Evolutionary conservation across 805 yeast species (phyloP), one percentile per base, ranked within the genome.

Genomic region (Starmerella geochares): DNA sequence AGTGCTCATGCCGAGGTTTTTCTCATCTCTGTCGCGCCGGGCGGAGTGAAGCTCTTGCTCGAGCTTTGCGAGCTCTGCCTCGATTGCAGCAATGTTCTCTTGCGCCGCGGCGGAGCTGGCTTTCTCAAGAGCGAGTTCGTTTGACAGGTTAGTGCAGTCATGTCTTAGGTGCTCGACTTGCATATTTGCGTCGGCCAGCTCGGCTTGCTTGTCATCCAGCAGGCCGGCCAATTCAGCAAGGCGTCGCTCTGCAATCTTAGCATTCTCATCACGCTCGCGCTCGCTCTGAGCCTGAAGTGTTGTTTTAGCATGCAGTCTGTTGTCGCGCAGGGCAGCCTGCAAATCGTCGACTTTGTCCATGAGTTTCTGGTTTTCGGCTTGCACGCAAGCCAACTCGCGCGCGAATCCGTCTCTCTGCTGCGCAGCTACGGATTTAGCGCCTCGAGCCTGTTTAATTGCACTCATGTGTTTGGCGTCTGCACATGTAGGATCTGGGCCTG

Each of bases 321-420:
- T 24, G 3, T 38, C 29, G 29, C 29, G 42, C 29, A 38, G 19
- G 7, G 9, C 11, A 4, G 31, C 42, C 23, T 38, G 42, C 29
- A 38, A 16, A 11, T 23, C 29, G 20, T 23, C 29, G 13, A 38
- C 10, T 7, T n/a, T 23, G 10, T 20, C 17, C 20, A 1, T n/a
- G 16, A 38, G 42, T 23, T 24, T 23, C 7, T 38, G 29, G 42
- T 38, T 23, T n/a, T 24, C 29, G 11, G 16, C 14, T 10, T 38
- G 28, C 20, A 24, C 23, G 31, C 29, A 16, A 7, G 42, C 28
- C 31, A 38, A n/a, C 42, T 38, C 29, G 29, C 28, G 42, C 42
- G 42, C 42, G 3, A 38, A 24, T 10, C 42, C 42, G 29, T 38
- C 42, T 14, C 42, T 28, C 29, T 38, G 42, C 28, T 23, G 29